Evolutionary conservation across 2,329 filamentous ascomycete species (phyloP), one percentile per base, ranked within the genome.

Genomic region (Neoascochyta sp.): DNA sequence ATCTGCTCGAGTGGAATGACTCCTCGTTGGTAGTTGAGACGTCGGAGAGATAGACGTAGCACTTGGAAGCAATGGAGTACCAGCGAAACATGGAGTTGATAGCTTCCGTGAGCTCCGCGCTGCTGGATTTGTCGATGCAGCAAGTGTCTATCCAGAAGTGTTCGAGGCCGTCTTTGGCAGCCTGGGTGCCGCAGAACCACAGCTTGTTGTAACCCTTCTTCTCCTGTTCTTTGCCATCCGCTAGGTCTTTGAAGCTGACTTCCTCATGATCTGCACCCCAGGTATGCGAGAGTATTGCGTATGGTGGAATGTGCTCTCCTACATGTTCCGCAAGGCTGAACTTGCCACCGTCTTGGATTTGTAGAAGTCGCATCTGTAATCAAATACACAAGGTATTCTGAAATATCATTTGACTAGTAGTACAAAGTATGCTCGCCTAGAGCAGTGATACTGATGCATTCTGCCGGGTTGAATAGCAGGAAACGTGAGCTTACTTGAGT

Each of bases 21-120:
- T 23, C 15, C 7, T 15, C 17, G 3, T 14, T 8, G 8, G n/a
- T 5, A 11, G 10, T 19, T 7, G 30, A 34, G 5, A 50, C 32
- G 13, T 50, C 44, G 6, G 46, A 24, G 7, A 50, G 31, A 10
- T 22, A 47, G n/a, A 44, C 46, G 9, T 50, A 47, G n/a, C 46
- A 50, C 15, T 20, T 47, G 0, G 14, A 2, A 2, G 43, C 36
- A 0, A 37, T 29, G 16, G 30, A 26, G 4, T 50, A 50, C 46
- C 46, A 50, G 7, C 24, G 24, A 7, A 50, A 50, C 43, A 50
- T 47, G 2, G 45, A 47, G 11, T 45, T 47, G 9, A 45, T 44
- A 2, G 46, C 27, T 16, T 34, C 45, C 7, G 27, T 22, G 5
- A 43, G 14, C 9, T 49, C 43, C 1, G 36, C 18, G 4, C 21